Evolutionary conservation across 2,329 filamentous ascomycete genomes (phyloP), one percentile per base, ranked within the genome.

Genomic region (Furcasterigmium furcatum): DNA sequence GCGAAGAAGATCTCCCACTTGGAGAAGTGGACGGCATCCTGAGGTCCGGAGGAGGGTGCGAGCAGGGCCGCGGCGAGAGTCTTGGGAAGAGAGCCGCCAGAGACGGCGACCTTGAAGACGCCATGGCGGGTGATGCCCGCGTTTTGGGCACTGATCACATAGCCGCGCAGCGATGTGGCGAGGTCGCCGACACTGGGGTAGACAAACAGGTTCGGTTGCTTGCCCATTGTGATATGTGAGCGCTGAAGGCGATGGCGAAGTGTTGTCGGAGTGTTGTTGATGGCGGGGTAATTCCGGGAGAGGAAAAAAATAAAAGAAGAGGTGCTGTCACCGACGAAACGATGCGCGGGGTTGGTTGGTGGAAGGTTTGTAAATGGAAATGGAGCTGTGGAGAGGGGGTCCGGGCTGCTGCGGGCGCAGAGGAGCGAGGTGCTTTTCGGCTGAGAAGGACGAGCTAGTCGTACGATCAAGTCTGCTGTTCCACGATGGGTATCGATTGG

Each of bases 1-100:
- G 92, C 92, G 68, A 96, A 97, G 78, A 97, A 99, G 62, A 99
- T 89, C 61, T 97, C 88, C 94, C 94, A 99, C 67, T 88, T 90
- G 63, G 78, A 74, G 69, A 95, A 96, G 58, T 87, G 76, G 55
- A 91, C 70, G 4, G 72, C 77, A 61, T 91, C 88, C 46, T 84
- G 64, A 35, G 69, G 61, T 9, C 68, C 72, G 19, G 66, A 61
- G 24, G 70, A 69, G 54, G 60, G 71, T 56, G 80, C 62, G 21
- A 97, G 81, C 10, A 97, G 82, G 9, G 91, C 91, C 65, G 89
- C 82, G 38, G 91, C 90, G 35, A 99, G 85, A 13, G 85, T 88
- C 61, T 90, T 86, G 46, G 94, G 94, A 38, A 99, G 82, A 14
- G 91, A 96, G 57, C 94, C 94, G 56, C 94, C 94, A 1, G 92